Percentiles rank a stretch among this genome's conserved stretches.
phyloP scores from a whole-genome alignment of 495 filamentous ascomycete genomes.

The Cudoniella acicularis region DNA sequence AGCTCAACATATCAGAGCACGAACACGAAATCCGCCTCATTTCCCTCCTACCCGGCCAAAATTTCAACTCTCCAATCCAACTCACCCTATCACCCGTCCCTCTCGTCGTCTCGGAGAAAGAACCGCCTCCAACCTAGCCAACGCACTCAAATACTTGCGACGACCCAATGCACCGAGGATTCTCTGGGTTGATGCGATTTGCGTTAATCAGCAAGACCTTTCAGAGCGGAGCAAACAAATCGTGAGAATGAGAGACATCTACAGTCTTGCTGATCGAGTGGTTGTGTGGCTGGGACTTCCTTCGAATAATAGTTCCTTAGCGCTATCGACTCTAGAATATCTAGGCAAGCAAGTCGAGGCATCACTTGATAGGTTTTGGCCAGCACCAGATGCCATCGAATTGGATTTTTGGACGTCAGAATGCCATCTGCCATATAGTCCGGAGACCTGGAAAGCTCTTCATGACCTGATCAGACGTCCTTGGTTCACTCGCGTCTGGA shows the following conservation, averaged over 20 bases:
- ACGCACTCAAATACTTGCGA: background rate
- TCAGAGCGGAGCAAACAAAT: constrained; percentile 28
- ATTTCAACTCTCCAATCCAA: too few relatives aligned
- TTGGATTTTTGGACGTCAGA: background rate
- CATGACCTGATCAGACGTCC: background rate
- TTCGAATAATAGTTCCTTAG: background rate
- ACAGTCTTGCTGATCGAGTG: background rate
- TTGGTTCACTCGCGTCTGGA: background rate
- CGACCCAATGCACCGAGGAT: background rate
- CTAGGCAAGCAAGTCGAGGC: background rate
- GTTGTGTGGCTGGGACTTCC: constrained; percentile 4
- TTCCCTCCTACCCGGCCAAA: too few relatives aligned
- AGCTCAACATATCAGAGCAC: too few relatives aligned
- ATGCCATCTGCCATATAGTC: background rate
- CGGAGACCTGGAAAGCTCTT: background rate
- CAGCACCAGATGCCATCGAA: background rate
- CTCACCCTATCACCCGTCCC: too few relatives aligned
- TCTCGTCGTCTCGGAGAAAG: too few relatives aligned
- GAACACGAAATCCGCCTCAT: too few relatives aligned
- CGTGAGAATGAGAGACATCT: constrained; percentile 26
- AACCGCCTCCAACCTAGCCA: background rate
- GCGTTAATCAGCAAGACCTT: constrained; percentile 29
- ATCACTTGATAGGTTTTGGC: background rate
- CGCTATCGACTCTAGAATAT: background rate
- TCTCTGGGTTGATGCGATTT: constrained; percentile 30